Percentiles rank a stretch among this genome's conserved stretches.
These are phyloP conservation scores for Obba rivulosa DNA, from an alignment of 768 basidiomycete genomes.

Conservation along the genomic window DNA sequence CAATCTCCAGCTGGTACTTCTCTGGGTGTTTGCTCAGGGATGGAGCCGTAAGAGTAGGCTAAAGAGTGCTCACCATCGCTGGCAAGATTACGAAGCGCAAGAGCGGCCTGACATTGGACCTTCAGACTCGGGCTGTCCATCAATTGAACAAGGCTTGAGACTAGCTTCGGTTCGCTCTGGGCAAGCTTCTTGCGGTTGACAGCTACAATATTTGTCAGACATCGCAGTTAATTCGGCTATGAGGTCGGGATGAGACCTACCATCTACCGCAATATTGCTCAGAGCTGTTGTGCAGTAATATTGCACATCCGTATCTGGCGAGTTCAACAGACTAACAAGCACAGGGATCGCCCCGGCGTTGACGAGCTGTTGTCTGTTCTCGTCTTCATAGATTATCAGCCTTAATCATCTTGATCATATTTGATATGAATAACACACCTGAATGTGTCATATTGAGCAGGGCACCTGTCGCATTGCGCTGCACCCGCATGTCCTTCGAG, in stretches of 20 bases:
- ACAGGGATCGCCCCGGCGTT: conserved; percentile 98
- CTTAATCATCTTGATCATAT: neutral
- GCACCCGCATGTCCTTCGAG: conserved; percentile 99
- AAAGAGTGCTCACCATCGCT: conserved; percentile 70
- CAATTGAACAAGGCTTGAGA: conserved; percentile 85
- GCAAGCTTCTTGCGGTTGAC: conserved; percentile 92
- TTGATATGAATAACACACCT: conserved; percentile 42
- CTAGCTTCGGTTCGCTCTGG: conserved; percentile 89
- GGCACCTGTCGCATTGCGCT: conserved; percentile 97
- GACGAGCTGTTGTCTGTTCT: conserved; percentile 97
- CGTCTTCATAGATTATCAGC: conserved; percentile 50
- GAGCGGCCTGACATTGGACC: conserved; percentile 96
- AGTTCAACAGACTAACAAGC: conserved; percentile 88
- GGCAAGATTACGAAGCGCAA: conserved; percentile 93
- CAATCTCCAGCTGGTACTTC: conserved; percentile 98
- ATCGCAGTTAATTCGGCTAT: neutral
- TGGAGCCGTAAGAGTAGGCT: neutral
- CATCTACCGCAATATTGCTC: conserved; percentile 98
- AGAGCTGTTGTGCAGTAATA: conserved; percentile 99
- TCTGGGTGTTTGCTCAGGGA: conserved; percentile 43
- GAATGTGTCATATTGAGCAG: conserved; percentile 99
- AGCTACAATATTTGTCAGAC: conserved; percentile 34
- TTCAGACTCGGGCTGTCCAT: conserved; percentile 98
- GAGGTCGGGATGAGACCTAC: conserved; percentile 30
- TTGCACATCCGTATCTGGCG: conserved; percentile 98